A percentile compares a stretch with the other conserved stretches of the same genome.
These are phyloP conservation scores for Coemansia sp. DNA, from an alignment of 192 early-diverging fungal genomes.

Conservation along the genomic window DNA sequence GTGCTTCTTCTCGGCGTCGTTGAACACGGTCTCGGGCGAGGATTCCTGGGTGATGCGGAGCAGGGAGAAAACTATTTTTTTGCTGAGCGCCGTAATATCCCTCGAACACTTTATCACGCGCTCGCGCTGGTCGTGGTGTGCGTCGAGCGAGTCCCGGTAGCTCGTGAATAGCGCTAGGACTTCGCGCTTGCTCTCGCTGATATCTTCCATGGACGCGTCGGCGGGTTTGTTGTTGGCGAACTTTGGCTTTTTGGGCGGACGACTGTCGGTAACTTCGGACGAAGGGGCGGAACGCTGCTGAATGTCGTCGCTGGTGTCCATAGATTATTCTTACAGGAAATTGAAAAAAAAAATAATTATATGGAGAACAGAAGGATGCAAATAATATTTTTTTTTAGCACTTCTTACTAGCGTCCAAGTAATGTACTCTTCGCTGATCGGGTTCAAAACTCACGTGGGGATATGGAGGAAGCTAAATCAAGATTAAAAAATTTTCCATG, in stretches of 20 bases:
- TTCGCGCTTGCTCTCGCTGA: constrained; percentile 12
- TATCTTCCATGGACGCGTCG: background rate
- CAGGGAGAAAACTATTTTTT: constrained; percentile 54
- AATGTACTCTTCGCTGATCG: background rate
- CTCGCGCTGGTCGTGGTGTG: constrained; percentile 56
- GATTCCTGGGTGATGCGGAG: constrained; percentile 44
- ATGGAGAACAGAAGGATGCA: no score
- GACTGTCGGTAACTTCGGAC: background rate
- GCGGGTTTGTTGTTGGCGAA: constrained; percentile 1
- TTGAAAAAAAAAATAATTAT: background rate
- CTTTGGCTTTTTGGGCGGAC: constrained; percentile 12
- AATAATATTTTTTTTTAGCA: background rate
- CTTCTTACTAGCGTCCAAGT: background rate
- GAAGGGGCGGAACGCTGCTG: background rate
- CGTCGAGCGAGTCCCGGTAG: constrained; percentile 38
- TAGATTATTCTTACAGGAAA: background rate
- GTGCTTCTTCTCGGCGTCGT: constrained; percentile 39
- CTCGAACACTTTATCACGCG: constrained; percentile 55
- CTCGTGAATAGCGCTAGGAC: constrained; percentile 16
- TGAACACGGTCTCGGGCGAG: constrained; percentile 25
- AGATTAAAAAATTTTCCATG: constrained; percentile 6
- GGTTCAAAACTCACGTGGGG: background rate
- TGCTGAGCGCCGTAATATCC: constrained; percentile 54
- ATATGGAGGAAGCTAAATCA: background rate
- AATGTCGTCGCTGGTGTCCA: background rate